phyloP scores from a whole-genome alignment of 768 basidiomycete species.

The Mycena amicta region DNA sequence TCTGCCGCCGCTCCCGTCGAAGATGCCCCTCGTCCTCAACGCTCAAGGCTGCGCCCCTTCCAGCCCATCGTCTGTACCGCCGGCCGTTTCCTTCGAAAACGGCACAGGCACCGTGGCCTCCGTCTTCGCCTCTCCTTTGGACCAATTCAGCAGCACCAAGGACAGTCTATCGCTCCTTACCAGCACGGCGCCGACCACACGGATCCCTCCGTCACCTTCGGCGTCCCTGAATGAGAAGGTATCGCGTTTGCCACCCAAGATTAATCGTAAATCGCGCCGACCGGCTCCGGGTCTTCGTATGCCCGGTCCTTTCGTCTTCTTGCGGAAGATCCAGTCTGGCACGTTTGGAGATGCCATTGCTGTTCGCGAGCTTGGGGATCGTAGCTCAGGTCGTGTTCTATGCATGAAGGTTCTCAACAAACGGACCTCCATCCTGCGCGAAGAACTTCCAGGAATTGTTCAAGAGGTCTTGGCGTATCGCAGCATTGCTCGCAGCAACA shows the following conservation, averaged over 20 bases:
- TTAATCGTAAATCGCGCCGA: neutral
- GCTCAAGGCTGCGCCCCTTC: conserved; percentile 12
- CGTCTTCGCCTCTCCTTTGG: neutral
- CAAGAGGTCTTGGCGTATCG: conserved; percentile 39
- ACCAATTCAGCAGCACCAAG: conserved; percentile 11
- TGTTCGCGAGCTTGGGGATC: conserved; percentile 27
- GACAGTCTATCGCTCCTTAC: conserved; percentile 17
- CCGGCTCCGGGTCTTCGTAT: neutral
- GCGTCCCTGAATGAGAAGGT: conserved; percentile 1
- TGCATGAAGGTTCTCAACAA: conserved; percentile 42
- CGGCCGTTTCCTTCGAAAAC: conserved; percentile 9
- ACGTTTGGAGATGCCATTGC: conserved; percentile 17
- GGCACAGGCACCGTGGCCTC: conserved; percentile 5
- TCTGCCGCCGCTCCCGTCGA: neutral
- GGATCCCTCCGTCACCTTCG: neutral
- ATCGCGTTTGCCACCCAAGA: neutral
- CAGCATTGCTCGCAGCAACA: conserved; percentile 29
- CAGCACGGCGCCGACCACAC: conserved; percentile 4
- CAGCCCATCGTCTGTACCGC: conserved; percentile 9
- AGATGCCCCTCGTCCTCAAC: conserved; percentile 13
- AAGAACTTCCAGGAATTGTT: conserved; percentile 22
- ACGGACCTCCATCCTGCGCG: conserved; percentile 13
- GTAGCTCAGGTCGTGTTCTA: conserved; percentile 33
- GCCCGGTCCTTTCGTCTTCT: conserved; percentile 34
- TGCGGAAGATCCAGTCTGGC: conserved; percentile 28